Base-by-base conservation (phyloP, 257 asterid species). In the Vinca minor region DNA sequence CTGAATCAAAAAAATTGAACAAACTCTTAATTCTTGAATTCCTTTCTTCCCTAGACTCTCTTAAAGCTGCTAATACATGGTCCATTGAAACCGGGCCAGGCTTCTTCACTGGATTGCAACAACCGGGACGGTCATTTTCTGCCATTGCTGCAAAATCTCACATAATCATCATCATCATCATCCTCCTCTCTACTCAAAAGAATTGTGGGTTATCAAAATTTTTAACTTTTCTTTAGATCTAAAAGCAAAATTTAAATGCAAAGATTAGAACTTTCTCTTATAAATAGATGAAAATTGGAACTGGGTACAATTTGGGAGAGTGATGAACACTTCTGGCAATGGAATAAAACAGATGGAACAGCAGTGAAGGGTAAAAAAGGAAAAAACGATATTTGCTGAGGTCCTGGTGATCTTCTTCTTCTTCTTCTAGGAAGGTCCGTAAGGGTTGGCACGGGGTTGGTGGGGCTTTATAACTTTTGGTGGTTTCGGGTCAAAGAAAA, bases 71-170 rank as follows among this genome's bases (percentile, higher is more conserved):
- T 3, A 87, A 66, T 26, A 93, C 99, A 65, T 93, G 97, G 81
- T 87, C 97, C 73, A 93, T 74, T 31, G 97, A 77, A 0, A 87
- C 78, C 44, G 93, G 99, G 0, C 96, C 97, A 46, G 96, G 84
- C 26, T 83, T 89, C 68, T 74, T 79, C 52, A 89, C 96, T 71
- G 97, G 94, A 68, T 89, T 84, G 78, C 96, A 83, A 79, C 87
- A 79, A 42, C 83, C 93, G 65, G 86, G 62, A 69, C 79, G 82
- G 76, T 77, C 66, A 47, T 72, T 69, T 34, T 85, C 76, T 18
- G 85, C 76, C 70, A 79, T 67, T 63, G 76, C 82, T 1, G 86
- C 79, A n/a, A n/a, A 56, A 70, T 65, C 76, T 88, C 63, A 79
- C 85, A 78, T 79, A 86, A 80, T 59, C 64, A 31, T n/a, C n/a